phyloP scores from a whole-genome alignment of 306 rosid species.

The Inga laurina region DNA sequence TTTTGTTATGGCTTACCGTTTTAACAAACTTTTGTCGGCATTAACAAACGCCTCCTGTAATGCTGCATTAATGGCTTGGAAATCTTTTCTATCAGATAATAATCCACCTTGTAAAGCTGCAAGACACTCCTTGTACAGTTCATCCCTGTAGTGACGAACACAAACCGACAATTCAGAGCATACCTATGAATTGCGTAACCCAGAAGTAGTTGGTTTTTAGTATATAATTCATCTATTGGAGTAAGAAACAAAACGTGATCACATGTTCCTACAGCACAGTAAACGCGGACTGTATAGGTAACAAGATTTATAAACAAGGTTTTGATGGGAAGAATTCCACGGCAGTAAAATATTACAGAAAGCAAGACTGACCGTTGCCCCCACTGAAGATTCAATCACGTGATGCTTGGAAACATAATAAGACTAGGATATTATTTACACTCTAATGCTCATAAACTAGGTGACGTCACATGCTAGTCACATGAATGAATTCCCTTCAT shows the following conservation, averaged over 20 bases:
- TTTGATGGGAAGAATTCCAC: background rate
- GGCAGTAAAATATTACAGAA: background rate
- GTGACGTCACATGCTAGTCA: background rate
- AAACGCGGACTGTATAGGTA: background rate
- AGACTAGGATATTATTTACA: background rate
- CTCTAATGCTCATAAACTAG: constrained; percentile 1
- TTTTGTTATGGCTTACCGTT: constrained; percentile 51
- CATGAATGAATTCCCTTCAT: background rate
- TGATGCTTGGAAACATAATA: background rate
- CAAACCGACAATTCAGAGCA: constrained; percentile 31
- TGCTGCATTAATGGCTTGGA: constrained; percentile 63
- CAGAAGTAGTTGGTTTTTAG: background rate
- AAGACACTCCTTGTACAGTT: constrained; percentile 85
- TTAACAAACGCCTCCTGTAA: constrained; percentile 69
- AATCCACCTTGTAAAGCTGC: constrained; percentile 80
- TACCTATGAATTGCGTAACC: background rate
- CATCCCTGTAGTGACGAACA: constrained; percentile 62
- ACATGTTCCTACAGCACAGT: background rate
- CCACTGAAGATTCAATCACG: background rate
- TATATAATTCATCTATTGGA: background rate
- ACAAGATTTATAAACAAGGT: background rate
- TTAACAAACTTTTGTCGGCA: constrained; percentile 65
- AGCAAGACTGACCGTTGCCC: background rate
- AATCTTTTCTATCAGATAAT: constrained; percentile 61
- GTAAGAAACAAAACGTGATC: background rate